A percentile compares a stretch with the other conserved stretches of the same genome.
phyloP scores from a whole-genome alignment of 768 basidiomycete genomes.

The Pleurotus djamor region DNA sequence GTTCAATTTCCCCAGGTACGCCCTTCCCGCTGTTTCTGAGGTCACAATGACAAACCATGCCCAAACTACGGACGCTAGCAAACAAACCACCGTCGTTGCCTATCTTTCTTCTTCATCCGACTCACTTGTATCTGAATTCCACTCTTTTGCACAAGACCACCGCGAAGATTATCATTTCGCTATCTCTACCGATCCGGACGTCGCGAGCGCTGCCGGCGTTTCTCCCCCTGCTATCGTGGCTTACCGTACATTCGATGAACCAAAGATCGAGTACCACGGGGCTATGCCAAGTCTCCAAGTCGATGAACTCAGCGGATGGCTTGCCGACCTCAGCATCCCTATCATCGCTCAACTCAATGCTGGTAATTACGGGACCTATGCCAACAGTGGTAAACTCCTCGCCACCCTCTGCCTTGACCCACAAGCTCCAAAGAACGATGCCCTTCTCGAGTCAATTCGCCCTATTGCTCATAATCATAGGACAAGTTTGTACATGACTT shows the following conservation, averaged over 20 bases:
- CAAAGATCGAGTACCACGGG: constrained; percentile 64
- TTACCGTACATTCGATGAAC: constrained; percentile 93
- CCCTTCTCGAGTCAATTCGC: constrained; percentile 62
- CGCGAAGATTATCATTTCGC: constrained; percentile 96
- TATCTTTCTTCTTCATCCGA: constrained; percentile 78
- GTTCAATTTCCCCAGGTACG: constrained; percentile 53
- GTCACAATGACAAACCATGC: constrained; percentile 75
- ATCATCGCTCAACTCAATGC: constrained; percentile 89
- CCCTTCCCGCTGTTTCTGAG: constrained; percentile 89
- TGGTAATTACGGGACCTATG: constrained; percentile 91
- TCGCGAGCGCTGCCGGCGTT: constrained; percentile 68
- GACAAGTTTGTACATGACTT: constrained; percentile 93
- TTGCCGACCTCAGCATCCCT: constrained; percentile 83
- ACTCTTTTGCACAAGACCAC: constrained; percentile 76
- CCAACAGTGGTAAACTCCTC: constrained; percentile 77
- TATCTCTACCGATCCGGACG: constrained; percentile 68
- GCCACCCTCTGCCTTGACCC: constrained; percentile 96
- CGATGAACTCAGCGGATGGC: constrained; percentile 71
- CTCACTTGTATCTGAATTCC: constrained; percentile 71
- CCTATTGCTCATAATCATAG: constrained; percentile 82
- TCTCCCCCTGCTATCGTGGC: constrained; percentile 84
- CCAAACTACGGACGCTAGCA: constrained; percentile 88
- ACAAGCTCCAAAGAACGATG: constrained; percentile 57
- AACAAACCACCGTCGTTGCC: constrained; percentile 77
- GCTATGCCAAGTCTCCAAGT: constrained; percentile 52